Conservation (phyloP, 2,329 filamentous ascomycete genomes). For the Alternaria sp. region DNA sequence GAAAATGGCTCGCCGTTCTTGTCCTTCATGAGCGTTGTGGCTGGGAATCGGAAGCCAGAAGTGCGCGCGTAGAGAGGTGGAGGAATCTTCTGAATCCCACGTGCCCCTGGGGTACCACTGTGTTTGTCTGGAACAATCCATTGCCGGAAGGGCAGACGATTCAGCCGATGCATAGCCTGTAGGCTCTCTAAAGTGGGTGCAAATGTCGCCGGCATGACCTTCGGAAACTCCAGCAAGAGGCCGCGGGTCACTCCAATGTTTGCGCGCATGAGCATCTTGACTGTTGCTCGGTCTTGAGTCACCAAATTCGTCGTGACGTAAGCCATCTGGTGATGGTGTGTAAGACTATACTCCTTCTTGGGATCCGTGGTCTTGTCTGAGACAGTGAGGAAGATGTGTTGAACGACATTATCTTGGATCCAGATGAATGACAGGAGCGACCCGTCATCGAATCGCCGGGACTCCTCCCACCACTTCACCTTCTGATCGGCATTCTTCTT, state of each 20-base stretch:
- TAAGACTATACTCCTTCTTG: conserved; percentile 15
- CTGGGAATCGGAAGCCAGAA: conserved; percentile 29
- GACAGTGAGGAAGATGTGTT: conserved; percentile 41
- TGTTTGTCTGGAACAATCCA: conserved; percentile 36
- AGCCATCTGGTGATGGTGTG: conserved; percentile 8
- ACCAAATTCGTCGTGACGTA: conserved; percentile 28
- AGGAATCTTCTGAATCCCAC: conserved; percentile 25
- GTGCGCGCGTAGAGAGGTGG: conserved; percentile 37
- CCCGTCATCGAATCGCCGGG: conserved; percentile 32
- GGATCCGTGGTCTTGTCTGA: conserved; percentile 17
- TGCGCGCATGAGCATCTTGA: conserved; percentile 23
- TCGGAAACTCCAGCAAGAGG: conserved; percentile 39
- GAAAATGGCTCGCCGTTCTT: background rate
- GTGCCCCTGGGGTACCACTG: background rate
- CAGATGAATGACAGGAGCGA: conserved; percentile 40
- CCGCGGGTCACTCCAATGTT: conserved; percentile 20
- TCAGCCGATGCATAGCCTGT: conserved; percentile 35
- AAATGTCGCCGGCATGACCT: conserved; percentile 42
- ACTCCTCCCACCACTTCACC: conserved; percentile 43
- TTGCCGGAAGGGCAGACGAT: conserved; percentile 36
- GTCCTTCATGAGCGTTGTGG: conserved; percentile 27
- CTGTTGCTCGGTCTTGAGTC: conserved; percentile 19
- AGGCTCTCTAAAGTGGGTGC: conserved; percentile 37
- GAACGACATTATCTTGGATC: conserved; percentile 15
- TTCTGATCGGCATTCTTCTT: conserved; percentile 18